These are phyloP conservation scores for Rhodocollybia butyracea DNA, from an alignment of 768 basidiomycete species.

Conservation along the genomic window DNA sequence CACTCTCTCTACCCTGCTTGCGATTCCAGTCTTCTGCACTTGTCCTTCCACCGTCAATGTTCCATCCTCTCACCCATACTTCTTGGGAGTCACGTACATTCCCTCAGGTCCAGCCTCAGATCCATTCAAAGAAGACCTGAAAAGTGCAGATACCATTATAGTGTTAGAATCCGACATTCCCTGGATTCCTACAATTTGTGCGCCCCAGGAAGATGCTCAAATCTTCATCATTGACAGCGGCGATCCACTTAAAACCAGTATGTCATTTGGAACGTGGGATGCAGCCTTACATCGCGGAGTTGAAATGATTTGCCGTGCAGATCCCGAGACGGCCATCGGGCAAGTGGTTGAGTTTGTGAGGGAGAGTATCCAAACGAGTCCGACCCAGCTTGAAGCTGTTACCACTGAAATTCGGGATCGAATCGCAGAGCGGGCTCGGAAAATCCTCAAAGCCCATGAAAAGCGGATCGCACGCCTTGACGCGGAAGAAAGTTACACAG, in stretches of 20 bases:
- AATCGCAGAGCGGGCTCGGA: slow-evolving; percentile 2
- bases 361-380: slow-evolving; percentile 17
- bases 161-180: slow-evolving; percentile 65
- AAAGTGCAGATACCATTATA: slow-evolving; percentile 58
- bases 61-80: slow-evolving; percentile 54
- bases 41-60: slow-evolving; percentile 51
- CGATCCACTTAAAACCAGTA: slow-evolving; percentile 52
- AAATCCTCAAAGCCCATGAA: slow-evolving; percentile 8
- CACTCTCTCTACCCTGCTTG: slow-evolving; percentile 46
- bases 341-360: slow-evolving; percentile 41
- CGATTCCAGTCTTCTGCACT: slow-evolving; percentile 50
- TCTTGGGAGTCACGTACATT: slow-evolving; percentile 51
- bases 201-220: slow-evolving; percentile 38
- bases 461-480: slow-evolving; percentile 16
- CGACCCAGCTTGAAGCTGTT: slow-evolving; percentile 8
- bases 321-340: slow-evolving; percentile 46
- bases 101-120: slow-evolving; percentile 36
- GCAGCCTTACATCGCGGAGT: slow-evolving; percentile 34
- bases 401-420: background rate
- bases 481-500: slow-evolving; percentile 13
- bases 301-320: slow-evolving; percentile 56
- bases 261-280: slow-evolving; percentile 45
- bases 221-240: slow-evolving; percentile 62
- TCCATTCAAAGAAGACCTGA: slow-evolving; percentile 29
- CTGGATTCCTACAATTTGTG: slow-evolving; percentile 54